Evolutionary conservation across 306 rosid genomes (phyloP).

Genomic region (Pachyrhizus erosus): DNA sequence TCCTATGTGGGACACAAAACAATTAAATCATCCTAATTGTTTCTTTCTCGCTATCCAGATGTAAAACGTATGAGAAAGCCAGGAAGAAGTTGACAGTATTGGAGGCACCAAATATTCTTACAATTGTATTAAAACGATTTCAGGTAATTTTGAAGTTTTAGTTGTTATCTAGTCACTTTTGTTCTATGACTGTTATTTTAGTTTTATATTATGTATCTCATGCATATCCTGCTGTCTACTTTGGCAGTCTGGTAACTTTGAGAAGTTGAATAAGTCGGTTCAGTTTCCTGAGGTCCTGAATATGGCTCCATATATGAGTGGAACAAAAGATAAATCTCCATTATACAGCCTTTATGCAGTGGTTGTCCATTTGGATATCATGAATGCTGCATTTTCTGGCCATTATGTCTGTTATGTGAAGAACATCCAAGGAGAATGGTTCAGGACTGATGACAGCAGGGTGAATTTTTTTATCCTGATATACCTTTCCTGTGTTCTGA

Average conservation of each 20-base stretch:
- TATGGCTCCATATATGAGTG: constrained; percentile 75
- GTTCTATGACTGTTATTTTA: constrained; percentile 9
- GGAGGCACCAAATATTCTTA: constrained; percentile 85
- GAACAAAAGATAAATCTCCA: constrained; percentile 60
- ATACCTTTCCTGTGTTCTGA: not conserved
- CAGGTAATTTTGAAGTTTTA: constrained; percentile 53
- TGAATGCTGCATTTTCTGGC: constrained; percentile 75
- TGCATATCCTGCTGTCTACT: constrained; percentile 39
- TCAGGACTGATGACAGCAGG: constrained; percentile 72
- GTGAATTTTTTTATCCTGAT: constrained; percentile 48
- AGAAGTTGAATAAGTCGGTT: constrained; percentile 72
- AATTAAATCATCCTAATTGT: constrained; percentile 25
- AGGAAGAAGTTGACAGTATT: constrained; percentile 73
- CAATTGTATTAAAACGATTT: constrained; percentile 80
- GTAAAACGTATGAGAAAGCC: constrained; percentile 81
- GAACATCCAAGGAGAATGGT: constrained; percentile 71
- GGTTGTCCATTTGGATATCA: constrained; percentile 81
- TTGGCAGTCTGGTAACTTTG: constrained; percentile 75
- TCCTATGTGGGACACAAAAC: not conserved
- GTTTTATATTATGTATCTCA: constrained; percentile 31
- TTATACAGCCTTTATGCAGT: constrained; percentile 75
- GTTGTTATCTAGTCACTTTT: constrained; percentile 7
- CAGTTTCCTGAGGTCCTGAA: constrained; percentile 70
- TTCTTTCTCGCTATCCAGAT: constrained; percentile 49
- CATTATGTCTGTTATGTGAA: constrained; percentile 83